Base-by-base conservation (phyloP, 2,329 filamentous ascomycete genomes). In the Aspergillus quadrilineatus region DNA sequence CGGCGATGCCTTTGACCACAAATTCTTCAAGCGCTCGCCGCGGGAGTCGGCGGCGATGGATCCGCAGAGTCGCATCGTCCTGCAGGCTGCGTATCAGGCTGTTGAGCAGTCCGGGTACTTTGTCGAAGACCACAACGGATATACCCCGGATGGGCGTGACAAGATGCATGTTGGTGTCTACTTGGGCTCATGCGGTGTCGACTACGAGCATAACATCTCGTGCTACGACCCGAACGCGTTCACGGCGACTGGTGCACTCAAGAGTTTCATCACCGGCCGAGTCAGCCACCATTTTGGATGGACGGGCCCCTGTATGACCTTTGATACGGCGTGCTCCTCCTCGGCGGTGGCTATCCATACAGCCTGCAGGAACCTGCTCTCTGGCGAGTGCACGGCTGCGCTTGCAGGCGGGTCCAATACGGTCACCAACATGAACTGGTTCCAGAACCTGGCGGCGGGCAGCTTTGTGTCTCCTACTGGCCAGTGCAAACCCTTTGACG, bases 261-360 rank as follows among this genome's bases (percentile, higher is more conserved):
- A 22, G 22, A 29, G 22, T 7, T 26, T 45, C 7, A 7, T 45
- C 4, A n/a, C 43, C 1, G 67, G 67, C 29, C 63, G 68, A 1
- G 58, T 77, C 1, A 68, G 64, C 14, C 68, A 76, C 45, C 64
- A 70, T 22, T 76, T 74, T n/a, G 67, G 73, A 8, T 67, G 70
- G 58, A 65, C 68, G 0, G 74, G 75, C 0, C 73, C 74, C 3
- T 59, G 53, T 6, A 36, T 60, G 4, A 49, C 44, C 3, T 9
- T 65, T 1, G 71, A 77, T 50, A 75, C 70, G 0, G 74, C 73
- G 0, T 77, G 76, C 50, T 75, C 75, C 0, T 73, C 72, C 0
- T 73, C 73, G 0, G 32, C 69, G 0, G 73, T 75, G 2, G 71
- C 73, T 0, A 65, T 79, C 0, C 69, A 79, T 39, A 60, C 61